Evolutionary conservation across 305 asterid species (phyloP), one percentile per base, ranked within the genome.

Genomic region (Fraxinus dipetala): DNA sequence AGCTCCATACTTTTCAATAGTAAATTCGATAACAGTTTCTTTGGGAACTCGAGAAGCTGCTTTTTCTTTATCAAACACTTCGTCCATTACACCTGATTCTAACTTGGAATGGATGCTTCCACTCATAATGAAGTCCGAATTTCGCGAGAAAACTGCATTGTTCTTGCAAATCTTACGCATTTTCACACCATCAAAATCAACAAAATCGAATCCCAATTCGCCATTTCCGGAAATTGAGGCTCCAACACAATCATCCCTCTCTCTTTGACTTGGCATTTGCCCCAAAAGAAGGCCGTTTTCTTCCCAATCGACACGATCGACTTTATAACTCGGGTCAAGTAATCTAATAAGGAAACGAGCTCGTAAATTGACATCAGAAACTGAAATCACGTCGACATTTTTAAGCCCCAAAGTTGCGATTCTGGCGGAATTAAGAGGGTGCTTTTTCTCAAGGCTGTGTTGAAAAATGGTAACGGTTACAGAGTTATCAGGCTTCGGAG

Each of bases 361-460:
- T 73, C 84, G 87, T 13, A 79, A 86, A 83, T 87, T 86, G 74
- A 94, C 95, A 87, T 95, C 99, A 5, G 91, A 93, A 36, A 94
- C 93, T 0, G 91, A 83, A 34, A 88, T 59, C 0, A 93, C 85
- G 32, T 83, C 80, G 10, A 93, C 87, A 76, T 94, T 87, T 76
- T 85, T 79, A 0, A 95, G 90, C 30, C 97, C 98, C 16, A 94
- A 82, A 40, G 87, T 84, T 0, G 96, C 97, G 48, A 95, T 93
- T 85, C 94, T 89, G n/a, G 97, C 79, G 75, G 97, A 92, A 83
- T 95, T 95, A 6, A 94, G 89, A 22, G 97, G 99, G 80, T 94
- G 97, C 0, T 90, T 94, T 72, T 89, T 89, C 88, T 95, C 99
- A 16, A 89, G 87, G 26, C 86, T 91, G 81, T 94, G 99, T 22